These are phyloP conservation scores for Ogataea degrootiae DNA, from an alignment of 805 yeast genomes.

Conservation along the genomic window DNA sequence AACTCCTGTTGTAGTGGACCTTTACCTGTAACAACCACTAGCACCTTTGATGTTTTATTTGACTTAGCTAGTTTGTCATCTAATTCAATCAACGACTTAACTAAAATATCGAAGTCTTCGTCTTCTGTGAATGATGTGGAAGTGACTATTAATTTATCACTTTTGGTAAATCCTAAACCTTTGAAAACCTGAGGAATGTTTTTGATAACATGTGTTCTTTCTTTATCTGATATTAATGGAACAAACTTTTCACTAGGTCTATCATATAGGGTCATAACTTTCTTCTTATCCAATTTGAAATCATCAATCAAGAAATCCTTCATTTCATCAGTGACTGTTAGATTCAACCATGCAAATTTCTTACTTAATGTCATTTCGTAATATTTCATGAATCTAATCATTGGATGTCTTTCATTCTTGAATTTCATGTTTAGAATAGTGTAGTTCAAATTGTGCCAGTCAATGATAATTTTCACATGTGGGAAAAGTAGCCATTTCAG, in stretches of 20 bases:
- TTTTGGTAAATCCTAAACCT: slow-evolving; percentile 6
- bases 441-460: slow-evolving; percentile 95
- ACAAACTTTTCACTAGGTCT: slow-evolving; percentile 70
- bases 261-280: slow-evolving; percentile 70
- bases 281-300: slow-evolving; percentile 47
- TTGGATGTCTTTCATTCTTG: slow-evolving; percentile 47
- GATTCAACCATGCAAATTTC: slow-evolving; percentile 59
- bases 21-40: slow-evolving; percentile 90
- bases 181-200: slow-evolving; percentile 31
- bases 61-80: slow-evolving; percentile 34
- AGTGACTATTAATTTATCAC: slow-evolving; percentile 66
- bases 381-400: slow-evolving; percentile 52
- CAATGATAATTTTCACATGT: slow-evolving; percentile 66
- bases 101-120: slow-evolving; percentile 72
- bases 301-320: slow-evolving; percentile 50
- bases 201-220: slow-evolving; percentile 29
- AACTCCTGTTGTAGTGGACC: slow-evolving; percentile 73
- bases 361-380: slow-evolving; percentile 64
- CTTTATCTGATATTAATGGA: slow-evolving; percentile 38
- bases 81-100: slow-evolving; percentile 62
- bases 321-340: slow-evolving; percentile 80
- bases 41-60: slow-evolving; percentile 39
- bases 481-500: slow-evolving; percentile 41
- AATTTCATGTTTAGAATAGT: slow-evolving; percentile 71
- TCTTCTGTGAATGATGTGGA: slow-evolving; percentile 96